Evolutionary conservation across 2,329 filamentous ascomycete genomes (phyloP), one percentile per base, ranked within the genome.

Genomic region (Akanthomyces dipterigenus): DNA sequence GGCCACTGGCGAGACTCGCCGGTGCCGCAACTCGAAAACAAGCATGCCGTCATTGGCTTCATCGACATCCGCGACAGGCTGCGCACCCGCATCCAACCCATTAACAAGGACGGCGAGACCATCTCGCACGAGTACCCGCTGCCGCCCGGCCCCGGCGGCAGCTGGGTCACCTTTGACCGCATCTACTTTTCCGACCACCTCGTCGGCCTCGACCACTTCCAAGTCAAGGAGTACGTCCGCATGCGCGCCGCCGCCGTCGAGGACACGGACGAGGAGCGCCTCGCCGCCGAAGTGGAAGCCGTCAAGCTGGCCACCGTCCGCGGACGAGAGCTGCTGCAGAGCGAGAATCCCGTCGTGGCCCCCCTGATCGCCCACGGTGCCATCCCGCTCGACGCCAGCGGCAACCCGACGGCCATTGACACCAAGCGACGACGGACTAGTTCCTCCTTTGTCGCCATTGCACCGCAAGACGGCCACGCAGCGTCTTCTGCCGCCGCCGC

Each of bases 131-230:
- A 77, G 31, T 77, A 77, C 68, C 74, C 82, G 36, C 67, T 84
- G 4, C 84, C 83, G 1, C 79, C 82, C 2, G 84, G 83, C 0
- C 82, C 83, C 1, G 84, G 84, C 24, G 84, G 82, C 58, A 86
- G 83, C 68, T 87, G 84, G 84, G 83, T 87, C 26, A 86, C 83
- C 0, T 87, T 87, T 65, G 81, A 85, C 62, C 77, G 82, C 22
- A 78, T 87, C 34, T 78, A 85, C 24, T 87, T 87, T 66, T 80
- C 82, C 2, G 70, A 79, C 8, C 82, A 86, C 62, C 78, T 88
- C 0, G 73, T 82, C 16, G 78, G 78, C 2, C 72, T 86, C 5
- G 80, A 83, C 56, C 79, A 86, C 53, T 77, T 80, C 31, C 79
- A 85, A 36, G 71, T 88, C 36, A 87, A 87, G 66, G 84, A 87